Evolutionary conservation across 805 yeast genomes (phyloP).

Genomic region (Candida khao-thaluensis): DNA sequence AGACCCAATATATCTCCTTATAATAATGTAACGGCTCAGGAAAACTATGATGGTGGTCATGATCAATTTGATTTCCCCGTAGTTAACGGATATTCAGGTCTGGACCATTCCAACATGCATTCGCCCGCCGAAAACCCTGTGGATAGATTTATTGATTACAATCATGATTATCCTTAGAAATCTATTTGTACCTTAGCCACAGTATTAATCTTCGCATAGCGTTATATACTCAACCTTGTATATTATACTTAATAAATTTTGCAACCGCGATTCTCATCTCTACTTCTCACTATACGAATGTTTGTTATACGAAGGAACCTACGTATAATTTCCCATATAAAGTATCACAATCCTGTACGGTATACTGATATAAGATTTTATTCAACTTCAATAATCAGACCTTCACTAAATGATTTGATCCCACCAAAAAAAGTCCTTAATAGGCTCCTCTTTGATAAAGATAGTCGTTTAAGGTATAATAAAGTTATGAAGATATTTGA

Average conservation of each 20-base stretch:
- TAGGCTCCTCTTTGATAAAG: constrained; percentile 63
- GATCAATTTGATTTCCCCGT: constrained; percentile 18
- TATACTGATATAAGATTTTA: too few species aligned
- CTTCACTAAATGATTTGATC: constrained; percentile 27
- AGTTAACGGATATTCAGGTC: constrained; percentile 16
- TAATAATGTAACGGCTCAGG: constrained; percentile 9
- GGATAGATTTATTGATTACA: constrained; percentile 26
- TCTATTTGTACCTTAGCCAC: too few species aligned
- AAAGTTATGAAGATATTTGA: constrained; percentile 56
- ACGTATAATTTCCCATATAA: too few species aligned
- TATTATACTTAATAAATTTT: neutral
- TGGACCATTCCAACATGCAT: constrained; percentile 16
- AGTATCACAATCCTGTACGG: too few species aligned
- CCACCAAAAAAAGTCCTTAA: constrained; percentile 61
- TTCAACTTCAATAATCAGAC: constrained; percentile 6
- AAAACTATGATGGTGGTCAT: constrained; percentile 9
- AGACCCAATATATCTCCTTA: constrained; percentile 8
- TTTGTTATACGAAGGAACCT: too few species aligned
- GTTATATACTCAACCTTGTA: constrained; percentile 4
- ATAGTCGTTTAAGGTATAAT: constrained; percentile 52
- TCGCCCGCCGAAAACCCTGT: constrained; percentile 15
- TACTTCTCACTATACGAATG: too few species aligned
- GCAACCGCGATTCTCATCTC: constrained; percentile 6
- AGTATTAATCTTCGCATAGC: constrained; percentile 19
- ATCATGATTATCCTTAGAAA: constrained; percentile 12